A percentile compares a stretch with the other conserved stretches of the same genome.
phyloP scores from a whole-genome alignment of 352 stramenopile species.

The Globisporangium apiculatum region DNA sequence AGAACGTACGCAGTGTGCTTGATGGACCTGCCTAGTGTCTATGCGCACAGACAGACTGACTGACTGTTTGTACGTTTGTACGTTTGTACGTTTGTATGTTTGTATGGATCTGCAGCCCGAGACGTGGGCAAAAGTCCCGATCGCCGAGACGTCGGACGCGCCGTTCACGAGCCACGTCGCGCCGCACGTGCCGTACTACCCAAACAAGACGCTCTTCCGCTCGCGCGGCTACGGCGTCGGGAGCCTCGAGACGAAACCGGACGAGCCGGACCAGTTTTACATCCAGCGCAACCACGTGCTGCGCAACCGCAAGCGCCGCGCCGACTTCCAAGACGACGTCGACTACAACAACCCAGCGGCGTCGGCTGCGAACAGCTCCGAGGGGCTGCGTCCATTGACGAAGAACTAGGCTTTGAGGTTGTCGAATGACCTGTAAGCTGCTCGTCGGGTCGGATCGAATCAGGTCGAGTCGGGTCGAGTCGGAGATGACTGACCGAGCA shows the following conservation, averaged over 20 bases:
- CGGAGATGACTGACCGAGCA: no score
- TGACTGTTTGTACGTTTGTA: background rate
- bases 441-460: no score
- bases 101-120: slow-evolving; percentile 20
- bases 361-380: slow-evolving; percentile 26
- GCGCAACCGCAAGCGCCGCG: slow-evolving; percentile 55
- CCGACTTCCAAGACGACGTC: slow-evolving; percentile 60
- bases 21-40: no score
- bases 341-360: slow-evolving; percentile 81
- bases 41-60: background rate
- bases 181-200: slow-evolving; percentile 53
- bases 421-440: no score
- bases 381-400: slow-evolving; percentile 48
- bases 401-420: slow-evolving; percentile 40
- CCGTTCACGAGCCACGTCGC: slow-evolving; percentile 69
- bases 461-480: no score
- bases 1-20: slow-evolving; percentile 35
- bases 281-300: slow-evolving; percentile 68
- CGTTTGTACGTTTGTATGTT: background rate
- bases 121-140: slow-evolving; percentile 66
- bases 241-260: slow-evolving; percentile 45
- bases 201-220: slow-evolving; percentile 73
- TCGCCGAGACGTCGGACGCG: slow-evolving; percentile 46
- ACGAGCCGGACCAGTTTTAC: slow-evolving; percentile 80
- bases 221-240: slow-evolving; percentile 75